A percentile compares a stretch with the other conserved stretches of the same genome.
Conservation (phyloP, 192 early-diverging fungal genomes). For the Umbelopsis ramanniana region DNA sequence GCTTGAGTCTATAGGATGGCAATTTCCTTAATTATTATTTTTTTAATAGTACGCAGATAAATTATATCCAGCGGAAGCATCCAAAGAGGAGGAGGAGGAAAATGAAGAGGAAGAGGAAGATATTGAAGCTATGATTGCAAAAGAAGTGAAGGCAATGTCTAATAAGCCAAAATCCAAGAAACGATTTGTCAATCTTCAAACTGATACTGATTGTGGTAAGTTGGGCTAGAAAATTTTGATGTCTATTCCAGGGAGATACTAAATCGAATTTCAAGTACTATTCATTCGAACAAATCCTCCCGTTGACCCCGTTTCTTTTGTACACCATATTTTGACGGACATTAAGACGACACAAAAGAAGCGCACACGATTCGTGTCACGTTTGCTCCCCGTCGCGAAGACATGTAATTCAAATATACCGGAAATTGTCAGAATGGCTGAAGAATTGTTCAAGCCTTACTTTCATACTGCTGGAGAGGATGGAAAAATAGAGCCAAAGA, state of each 20-base stretch:
- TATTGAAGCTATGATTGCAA: slow-evolving; percentile 55
- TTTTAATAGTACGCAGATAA: slow-evolving; percentile 26
- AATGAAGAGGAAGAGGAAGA: slow-evolving; percentile 50
- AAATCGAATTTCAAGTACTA: slow-evolving; percentile 39
- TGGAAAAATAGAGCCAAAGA: slow-evolving; percentile 30
- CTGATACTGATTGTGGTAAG: slow-evolving; percentile 57
- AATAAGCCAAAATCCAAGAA: slow-evolving; percentile 49
- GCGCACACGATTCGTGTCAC: slow-evolving; percentile 47
- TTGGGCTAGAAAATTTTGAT: neutral
- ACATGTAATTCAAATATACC: slow-evolving; percentile 53
- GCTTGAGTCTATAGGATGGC: neutral
- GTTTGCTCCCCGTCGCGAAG: slow-evolving; percentile 56
- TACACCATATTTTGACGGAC: slow-evolving; percentile 36
- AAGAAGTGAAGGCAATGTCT: slow-evolving; percentile 50
- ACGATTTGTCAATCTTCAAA: slow-evolving; percentile 51
- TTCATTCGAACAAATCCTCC: slow-evolving; percentile 52
- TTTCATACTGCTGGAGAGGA: slow-evolving; percentile 47
- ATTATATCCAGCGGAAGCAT: slow-evolving; percentile 21
- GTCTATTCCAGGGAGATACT: neutral
- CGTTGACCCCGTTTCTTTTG: slow-evolving; percentile 45
- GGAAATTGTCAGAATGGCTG: slow-evolving; percentile 50
- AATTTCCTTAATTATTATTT: neutral
- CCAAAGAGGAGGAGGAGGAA: neutral
- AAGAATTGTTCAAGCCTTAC: slow-evolving; percentile 45
- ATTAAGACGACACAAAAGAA: slow-evolving; percentile 24